Percentiles rank a stretch among this genome's conserved stretches.
Evolutionary conservation across 352 stramenopile genomes (phyloP).

Genomic region (Lagenidium giganteum): DNA sequence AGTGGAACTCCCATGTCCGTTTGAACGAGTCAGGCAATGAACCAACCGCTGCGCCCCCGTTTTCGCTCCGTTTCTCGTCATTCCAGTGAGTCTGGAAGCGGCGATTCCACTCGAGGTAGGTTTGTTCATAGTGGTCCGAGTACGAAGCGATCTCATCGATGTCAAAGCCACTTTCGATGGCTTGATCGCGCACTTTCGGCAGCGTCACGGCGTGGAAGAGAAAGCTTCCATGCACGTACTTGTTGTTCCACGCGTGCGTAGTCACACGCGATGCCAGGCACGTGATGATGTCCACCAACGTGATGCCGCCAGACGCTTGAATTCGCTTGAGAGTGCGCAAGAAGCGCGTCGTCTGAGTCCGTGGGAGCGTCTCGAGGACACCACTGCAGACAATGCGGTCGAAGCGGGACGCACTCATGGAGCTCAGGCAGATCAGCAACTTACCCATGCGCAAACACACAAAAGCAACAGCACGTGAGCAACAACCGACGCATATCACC

Average conservation of each 20-base stretch:
- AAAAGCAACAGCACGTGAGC: neutral
- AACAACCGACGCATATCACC: neutral
- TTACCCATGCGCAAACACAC: conserved; percentile 8
- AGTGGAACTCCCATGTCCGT: conserved; percentile 86
- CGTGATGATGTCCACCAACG: conserved; percentile 64
- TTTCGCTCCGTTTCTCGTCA: conserved; percentile 11
- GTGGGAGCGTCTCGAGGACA: conserved; percentile 44
- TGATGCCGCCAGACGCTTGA: conserved; percentile 38
- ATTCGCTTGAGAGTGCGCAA: conserved; percentile 65
- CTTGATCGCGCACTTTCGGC: conserved; percentile 33
- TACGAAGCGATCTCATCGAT: conserved; percentile 58
- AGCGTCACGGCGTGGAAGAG: conserved; percentile 54
- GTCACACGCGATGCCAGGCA: conserved; percentile 58
- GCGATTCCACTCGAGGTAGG: conserved; percentile 80
- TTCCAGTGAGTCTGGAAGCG: conserved; percentile 62
- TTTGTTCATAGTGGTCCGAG: conserved; percentile 80
- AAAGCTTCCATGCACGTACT: conserved; percentile 73
- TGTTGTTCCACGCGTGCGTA: conserved; percentile 79
- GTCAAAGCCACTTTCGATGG: conserved; percentile 50
- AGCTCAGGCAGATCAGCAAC: conserved; percentile 50
- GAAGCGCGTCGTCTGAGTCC: conserved; percentile 39
- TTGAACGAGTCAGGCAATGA: conserved; percentile 75
- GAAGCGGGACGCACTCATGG: conserved; percentile 55
- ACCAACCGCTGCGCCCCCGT: conserved; percentile 9
- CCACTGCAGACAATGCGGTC: conserved; percentile 56